Evolutionary conservation across 2,329 filamentous ascomycete genomes (phyloP).

Genomic region (Neocatenulostroma microsporum): DNA sequence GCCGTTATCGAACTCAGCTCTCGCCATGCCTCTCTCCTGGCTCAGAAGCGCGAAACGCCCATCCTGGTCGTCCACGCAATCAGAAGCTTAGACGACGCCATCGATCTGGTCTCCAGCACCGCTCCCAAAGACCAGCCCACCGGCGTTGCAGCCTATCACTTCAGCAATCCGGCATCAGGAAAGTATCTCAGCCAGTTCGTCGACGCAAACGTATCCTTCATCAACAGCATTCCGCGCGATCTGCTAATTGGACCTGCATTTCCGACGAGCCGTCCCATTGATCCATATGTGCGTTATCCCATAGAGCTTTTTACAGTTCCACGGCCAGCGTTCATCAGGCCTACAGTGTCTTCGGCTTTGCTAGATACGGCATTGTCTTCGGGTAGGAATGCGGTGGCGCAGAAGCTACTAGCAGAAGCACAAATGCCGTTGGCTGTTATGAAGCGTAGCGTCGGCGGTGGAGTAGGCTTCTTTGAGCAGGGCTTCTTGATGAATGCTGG

Average conservation of each 20-base stretch:
- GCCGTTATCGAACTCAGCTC: slow-evolving; percentile 21
- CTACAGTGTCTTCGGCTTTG: slow-evolving; percentile 5
- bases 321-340: slow-evolving; percentile 35
- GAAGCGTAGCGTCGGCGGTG: slow-evolving; percentile 30
- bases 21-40: slow-evolving; percentile 11
- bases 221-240: slow-evolving; percentile 51
- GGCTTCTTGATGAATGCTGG: slow-evolving; percentile 32
- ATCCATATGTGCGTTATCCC: slow-evolving; percentile 34
- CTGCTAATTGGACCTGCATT: slow-evolving; percentile 42
- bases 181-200: slow-evolving; percentile 57
- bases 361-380: slow-evolving; percentile 9
- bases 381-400: slow-evolving; percentile 7
- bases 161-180: slow-evolving; percentile 41
- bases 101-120: slow-evolving; percentile 35
- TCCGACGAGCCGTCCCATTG: slow-evolving; percentile 24
- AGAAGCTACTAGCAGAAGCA: slow-evolving; percentile 17
- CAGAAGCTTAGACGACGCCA: slow-evolving; percentile 48
- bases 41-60: slow-evolving; percentile 34
- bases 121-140: slow-evolving; percentile 25
- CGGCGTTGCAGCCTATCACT: slow-evolving; percentile 48
- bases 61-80: slow-evolving; percentile 42
- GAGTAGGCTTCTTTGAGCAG: slow-evolving; percentile 33
- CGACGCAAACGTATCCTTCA: slow-evolving; percentile 41
- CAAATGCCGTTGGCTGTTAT: slow-evolving; percentile 18
- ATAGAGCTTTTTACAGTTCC: slow-evolving; percentile 38